Base-by-base conservation (phyloP, 352 stramenopile species). In the Globisporangium apiculatum region DNA sequence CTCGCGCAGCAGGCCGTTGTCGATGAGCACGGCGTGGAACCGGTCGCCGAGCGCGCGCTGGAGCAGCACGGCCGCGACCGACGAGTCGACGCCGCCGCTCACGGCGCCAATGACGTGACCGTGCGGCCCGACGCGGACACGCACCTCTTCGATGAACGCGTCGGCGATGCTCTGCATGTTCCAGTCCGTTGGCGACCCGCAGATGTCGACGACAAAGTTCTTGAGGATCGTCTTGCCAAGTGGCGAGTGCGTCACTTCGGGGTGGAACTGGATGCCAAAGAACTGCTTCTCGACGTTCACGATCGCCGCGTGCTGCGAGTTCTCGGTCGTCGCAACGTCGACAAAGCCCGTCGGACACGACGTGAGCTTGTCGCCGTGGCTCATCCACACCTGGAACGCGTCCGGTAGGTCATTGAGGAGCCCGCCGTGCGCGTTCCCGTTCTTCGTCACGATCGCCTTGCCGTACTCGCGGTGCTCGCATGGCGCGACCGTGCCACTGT, bases 1-100 rank as follows among this genome's bases (percentile, higher is more conserved):
- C 72, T 98, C 86, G 48, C 97, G 86, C 53, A 99, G 72, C 47
- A 98, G 96, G 0, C 97, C 97, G 71, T 99, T 99, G 83, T 99
- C 97, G n/a, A 99, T 98, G 49, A 99, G 76, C 42, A 99, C 91
- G n/a, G 97, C 97, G 81, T 99, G 97, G 75, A 99, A 99, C 46
- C 96, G 83, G 76, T 99, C 86, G 42, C 95, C 95, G 43, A 99
- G 97, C 48, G 97, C 97, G 52, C 88, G 82, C 61, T 98, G 97
- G 62, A 99, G 87, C 36, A 99, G 76, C 56, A 98, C 95, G 47
- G 97, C 97, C 14, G 97, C 97, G 5, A 99, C 97, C 11, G 97
- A 99, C 24, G 94, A 99, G 83, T 99, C 97, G 15, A 99, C 97
- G 15, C 97, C 97, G 35, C 97, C 97, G 65, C 86, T 98, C 17